Evolutionary conservation across 2,329 filamentous ascomycete species (phyloP).

Genomic region (Pseudogymnoascus sp.): DNA sequence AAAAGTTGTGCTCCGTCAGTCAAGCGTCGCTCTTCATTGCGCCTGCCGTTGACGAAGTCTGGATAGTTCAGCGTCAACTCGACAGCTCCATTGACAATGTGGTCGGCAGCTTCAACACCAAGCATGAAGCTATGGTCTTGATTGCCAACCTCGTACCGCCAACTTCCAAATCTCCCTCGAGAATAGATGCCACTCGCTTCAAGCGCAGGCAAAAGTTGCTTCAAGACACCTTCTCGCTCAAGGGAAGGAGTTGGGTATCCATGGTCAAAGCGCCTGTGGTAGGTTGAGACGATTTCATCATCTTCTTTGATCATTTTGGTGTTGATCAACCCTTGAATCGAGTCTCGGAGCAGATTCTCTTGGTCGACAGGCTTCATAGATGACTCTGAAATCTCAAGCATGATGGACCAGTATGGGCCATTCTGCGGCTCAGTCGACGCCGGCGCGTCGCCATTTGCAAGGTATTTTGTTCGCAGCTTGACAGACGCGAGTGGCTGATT

Average conservation of each 20-base stretch:
- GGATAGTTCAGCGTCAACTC: conserved; percentile 73
- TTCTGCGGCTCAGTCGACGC: conserved; percentile 63
- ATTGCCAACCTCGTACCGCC: conserved; percentile 88
- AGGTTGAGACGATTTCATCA: conserved; percentile 96
- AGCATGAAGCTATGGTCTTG: conserved; percentile 73
- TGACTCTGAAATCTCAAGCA: conserved; percentile 97
- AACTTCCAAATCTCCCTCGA: conserved; percentile 93
- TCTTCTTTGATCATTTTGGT: conserved; percentile 87
- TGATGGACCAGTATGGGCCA: conserved; percentile 99
- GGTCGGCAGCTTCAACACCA: conserved; percentile 66
- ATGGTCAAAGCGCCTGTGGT: conserved; percentile 96
- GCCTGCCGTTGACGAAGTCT: conserved; percentile 58
- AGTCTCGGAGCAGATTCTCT: conserved; percentile 77
- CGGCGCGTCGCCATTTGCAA: conserved; percentile 78
- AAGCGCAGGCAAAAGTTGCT: conserved; percentile 84
- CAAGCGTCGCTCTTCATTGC: conserved; percentile 32
- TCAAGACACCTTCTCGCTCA: conserved; percentile 91
- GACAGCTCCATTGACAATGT: conserved; percentile 63
- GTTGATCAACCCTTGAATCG: conserved; percentile 94
- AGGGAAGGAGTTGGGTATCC: conserved; percentile 93
- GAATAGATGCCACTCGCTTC: conserved; percentile 88
- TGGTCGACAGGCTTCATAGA: conserved; percentile 88
- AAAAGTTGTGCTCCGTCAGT: conserved; percentile 29
- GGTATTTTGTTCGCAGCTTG: conserved; percentile 79
- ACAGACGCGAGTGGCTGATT: conserved; percentile 81